phyloP scores from a whole-genome alignment of 1,284 basidiomycete genomes.

The Cutaneotrichosporon sp. region DNA sequence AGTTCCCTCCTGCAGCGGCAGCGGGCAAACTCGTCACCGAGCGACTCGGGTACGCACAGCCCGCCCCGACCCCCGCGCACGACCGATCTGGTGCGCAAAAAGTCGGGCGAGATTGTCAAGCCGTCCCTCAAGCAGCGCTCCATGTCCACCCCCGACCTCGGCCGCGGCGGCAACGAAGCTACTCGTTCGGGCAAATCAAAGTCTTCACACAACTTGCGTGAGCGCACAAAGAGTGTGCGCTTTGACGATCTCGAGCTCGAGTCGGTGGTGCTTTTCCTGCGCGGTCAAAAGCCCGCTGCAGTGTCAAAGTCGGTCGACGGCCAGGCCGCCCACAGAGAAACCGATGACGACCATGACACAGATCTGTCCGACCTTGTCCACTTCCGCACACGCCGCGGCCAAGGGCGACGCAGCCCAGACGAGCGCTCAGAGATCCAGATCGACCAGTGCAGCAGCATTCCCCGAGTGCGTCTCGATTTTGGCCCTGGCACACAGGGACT shows the following conservation, averaged over 20 bases:
- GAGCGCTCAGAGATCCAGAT: constrained; percentile 33
- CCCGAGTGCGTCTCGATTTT: constrained; percentile 45
- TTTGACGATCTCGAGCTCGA: constrained; percentile 43
- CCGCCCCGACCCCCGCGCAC: not conserved
- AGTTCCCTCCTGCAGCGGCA: not conserved
- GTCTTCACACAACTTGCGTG: constrained; percentile 24
- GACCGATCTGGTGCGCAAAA: constrained; percentile 44
- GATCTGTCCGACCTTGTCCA: constrained; percentile 45
- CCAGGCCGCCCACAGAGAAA: constrained; percentile 34
- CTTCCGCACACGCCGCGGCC: constrained; percentile 42
- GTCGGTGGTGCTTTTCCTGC: constrained; percentile 46
- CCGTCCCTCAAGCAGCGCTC: constrained; percentile 46
- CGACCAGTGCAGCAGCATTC: constrained; percentile 35
- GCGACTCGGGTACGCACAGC: not conserved
- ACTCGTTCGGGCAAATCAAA: not conserved
- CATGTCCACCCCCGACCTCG: constrained; percentile 47
- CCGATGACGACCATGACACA: constrained; percentile 45
- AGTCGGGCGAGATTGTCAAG: constrained; percentile 49
- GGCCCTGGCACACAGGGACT: constrained; percentile 36
- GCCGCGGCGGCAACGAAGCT: constrained; percentile 16
- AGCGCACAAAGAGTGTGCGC: constrained; percentile 45
- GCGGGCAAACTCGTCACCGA: not conserved
- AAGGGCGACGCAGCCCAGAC: constrained; percentile 17
- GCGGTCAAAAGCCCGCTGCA: constrained; percentile 45
- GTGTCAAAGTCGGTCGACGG: constrained; percentile 42